A percentile compares a stretch with the other conserved stretches of the same genome.
phyloP scores from a whole-genome alignment of 2,329 filamentous ascomycete genomes.

The Phaeosphaeriaceae sp. region DNA sequence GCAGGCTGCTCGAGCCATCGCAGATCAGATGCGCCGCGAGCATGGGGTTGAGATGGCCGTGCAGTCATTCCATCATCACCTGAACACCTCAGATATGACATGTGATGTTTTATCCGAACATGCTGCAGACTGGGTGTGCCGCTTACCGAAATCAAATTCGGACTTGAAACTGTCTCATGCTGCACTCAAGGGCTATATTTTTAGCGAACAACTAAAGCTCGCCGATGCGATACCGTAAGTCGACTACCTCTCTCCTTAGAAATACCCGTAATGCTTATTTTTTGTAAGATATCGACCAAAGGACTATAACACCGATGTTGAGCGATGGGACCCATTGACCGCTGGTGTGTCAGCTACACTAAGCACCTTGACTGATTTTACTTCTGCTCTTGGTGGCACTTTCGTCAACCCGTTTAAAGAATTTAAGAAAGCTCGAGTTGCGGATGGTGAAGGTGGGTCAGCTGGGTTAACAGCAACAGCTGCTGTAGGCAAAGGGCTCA shows the following conservation, averaged over 20 bases:
- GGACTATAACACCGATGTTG: constrained; percentile 32
- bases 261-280: neutral
- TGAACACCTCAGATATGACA: constrained; percentile 63
- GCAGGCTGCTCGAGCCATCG: constrained; percentile 47
- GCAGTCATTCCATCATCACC: constrained; percentile 54
- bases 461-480: neutral
- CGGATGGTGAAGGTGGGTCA: neutral
- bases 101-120: constrained; percentile 73
- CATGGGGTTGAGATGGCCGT: constrained; percentile 51
- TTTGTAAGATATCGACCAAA: neutral
- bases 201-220: neutral
- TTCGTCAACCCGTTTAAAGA: constrained; percentile 37
- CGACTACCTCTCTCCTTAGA: neutral
- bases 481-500: neutral
- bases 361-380: constrained; percentile 61
- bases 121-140: constrained; percentile 67
- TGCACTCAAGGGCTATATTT: neutral
- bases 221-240: neutral
- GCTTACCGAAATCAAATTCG: neutral
- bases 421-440: constrained; percentile 2
- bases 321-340: constrained; percentile 67
- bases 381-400: constrained; percentile 65
- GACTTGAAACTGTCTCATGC: neutral
- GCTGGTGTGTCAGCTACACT: constrained; percentile 65
- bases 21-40: constrained; percentile 52